Evolutionary conservation across 2,329 filamentous ascomycete species (phyloP).

Genomic region (Aaosphaeria pasadenensis): DNA sequence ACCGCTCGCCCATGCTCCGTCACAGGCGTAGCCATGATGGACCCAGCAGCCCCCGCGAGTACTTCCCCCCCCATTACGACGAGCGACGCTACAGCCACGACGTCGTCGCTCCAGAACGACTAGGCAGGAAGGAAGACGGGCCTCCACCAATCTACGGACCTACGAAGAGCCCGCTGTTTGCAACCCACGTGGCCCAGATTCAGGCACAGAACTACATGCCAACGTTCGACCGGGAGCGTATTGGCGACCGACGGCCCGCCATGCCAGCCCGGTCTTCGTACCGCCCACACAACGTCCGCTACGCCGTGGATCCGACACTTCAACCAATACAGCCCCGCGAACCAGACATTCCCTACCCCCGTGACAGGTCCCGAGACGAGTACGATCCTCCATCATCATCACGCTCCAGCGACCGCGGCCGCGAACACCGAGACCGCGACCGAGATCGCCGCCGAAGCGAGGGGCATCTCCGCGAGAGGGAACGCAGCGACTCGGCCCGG

Average conservation of each 20-base stretch:
- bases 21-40: slow-evolving; percentile 43
- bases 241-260: slow-evolving; percentile 24
- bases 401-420: slow-evolving; percentile 5
- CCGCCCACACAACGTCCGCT: slow-evolving; percentile 20
- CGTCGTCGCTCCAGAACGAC: slow-evolving; percentile 7
- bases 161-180: slow-evolving; percentile 46
- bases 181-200: slow-evolving; percentile 43
- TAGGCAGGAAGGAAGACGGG: slow-evolving; percentile 10
- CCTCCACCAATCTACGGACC: slow-evolving; percentile 40
- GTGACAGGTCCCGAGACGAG: slow-evolving; percentile 3
- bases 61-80: slow-evolving; percentile 35
- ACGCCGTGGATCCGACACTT: slow-evolving; percentile 11
- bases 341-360: slow-evolving; percentile 14
- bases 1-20: slow-evolving; percentile 31
- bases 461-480: not conserved
- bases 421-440: slow-evolving; percentile 6
- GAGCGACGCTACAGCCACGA: slow-evolving; percentile 27
- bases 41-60: slow-evolving; percentile 36
- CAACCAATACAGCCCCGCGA: slow-evolving; percentile 12
- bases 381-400: not conserved
- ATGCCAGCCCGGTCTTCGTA: slow-evolving; percentile 25
- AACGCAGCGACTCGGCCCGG: slow-evolving; percentile 6
- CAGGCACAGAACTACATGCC: slow-evolving; percentile 25
- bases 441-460: slow-evolving; percentile 1
- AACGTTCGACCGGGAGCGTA: too few species aligned